Evolutionary conservation across 2,329 filamentous ascomycete species (phyloP), one percentile per base, ranked within the genome.

Genomic region (Lasiodiplodia sp.): DNA sequence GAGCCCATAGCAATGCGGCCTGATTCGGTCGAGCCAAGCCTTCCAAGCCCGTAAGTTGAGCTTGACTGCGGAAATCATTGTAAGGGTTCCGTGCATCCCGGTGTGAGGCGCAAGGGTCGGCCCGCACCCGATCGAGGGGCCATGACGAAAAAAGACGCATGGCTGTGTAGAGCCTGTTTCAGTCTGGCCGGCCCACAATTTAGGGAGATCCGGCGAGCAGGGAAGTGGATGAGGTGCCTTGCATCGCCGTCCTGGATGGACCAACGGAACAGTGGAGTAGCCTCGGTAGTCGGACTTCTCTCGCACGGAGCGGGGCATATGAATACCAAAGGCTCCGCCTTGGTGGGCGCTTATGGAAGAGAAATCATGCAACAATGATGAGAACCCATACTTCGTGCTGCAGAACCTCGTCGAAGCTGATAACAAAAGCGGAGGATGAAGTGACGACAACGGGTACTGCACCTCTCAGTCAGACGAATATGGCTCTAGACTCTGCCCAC

Each of bases 41-140:
- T 51, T 11, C 11, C 58, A 37, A 63, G 58, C 58, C 58, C 49
- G 28, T 21, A n/a, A 38, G 7, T 38, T 40, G 60, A 64, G 44
- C 60, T 52, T 64, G 44, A 12, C 31, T 47, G 38, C 31, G 57
- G 57, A 21, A 62, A 62, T 62, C 57, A 28, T 25, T 63, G 58
- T 18, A 34, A 6, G 23, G 44, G 16, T 34, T 34, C 40, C 31
- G 60, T 18, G 60, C 60, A 49, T 52, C 60, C 47, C 44, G 60
- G n/a, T n/a, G 60, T 23, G 60, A 37, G 60, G 60, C 60, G 60
- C 60, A 52, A 64, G 60, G 65, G 44, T 44, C 65, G 60, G 60
- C 60, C 60, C 60, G 60, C 21, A 52, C n/a, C 47, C 60, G 60
- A 52, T 52, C 60, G 60, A 38, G 47, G 58, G 60, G 60, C 21